Percentiles rank a stretch among this genome's conserved stretches.
Evolutionary conservation across 106 monocot species (phyloP).

Genomic region (Apostasia ramifera): DNA sequence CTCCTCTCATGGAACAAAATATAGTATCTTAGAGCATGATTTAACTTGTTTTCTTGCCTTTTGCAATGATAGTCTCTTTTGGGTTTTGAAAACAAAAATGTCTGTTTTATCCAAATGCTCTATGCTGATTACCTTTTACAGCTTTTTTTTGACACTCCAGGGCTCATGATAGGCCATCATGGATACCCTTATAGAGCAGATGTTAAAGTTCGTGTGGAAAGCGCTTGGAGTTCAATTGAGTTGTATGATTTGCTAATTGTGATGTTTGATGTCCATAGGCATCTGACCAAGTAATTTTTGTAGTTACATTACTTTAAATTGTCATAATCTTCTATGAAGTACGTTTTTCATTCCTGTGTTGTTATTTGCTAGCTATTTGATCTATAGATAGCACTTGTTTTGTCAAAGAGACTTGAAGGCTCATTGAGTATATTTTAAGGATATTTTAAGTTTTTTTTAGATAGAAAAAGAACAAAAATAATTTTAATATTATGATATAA

Average conservation of each 20-base stretch:
- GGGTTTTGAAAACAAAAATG: no score
- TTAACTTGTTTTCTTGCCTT: no score
- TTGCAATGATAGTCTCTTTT: no score
- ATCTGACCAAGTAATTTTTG: constrained; percentile 61
- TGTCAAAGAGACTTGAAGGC: no score
- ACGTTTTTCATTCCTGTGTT: neutral
- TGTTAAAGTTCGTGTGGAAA: constrained; percentile 82
- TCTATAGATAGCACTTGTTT: no score
- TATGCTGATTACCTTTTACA: constrained; percentile 27
- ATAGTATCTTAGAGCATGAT: no score
- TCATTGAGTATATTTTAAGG: no score
- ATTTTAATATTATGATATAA: no score
- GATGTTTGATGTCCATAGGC: constrained; percentile 88
- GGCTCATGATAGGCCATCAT: constrained; percentile 62
- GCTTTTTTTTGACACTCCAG: constrained; percentile 99
- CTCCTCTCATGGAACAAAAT: no score
- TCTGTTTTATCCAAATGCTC: neutral
- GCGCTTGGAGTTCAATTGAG: constrained; percentile 80
- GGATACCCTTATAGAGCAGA: constrained; percentile 81
- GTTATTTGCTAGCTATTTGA: neutral
- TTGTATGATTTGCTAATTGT: constrained; percentile 90
- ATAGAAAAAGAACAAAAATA: no score
- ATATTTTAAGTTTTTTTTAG: no score
- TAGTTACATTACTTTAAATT: neutral
- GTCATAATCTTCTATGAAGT: no score